Evolutionary conservation across 805 yeast species (phyloP), one percentile per base, ranked within the genome.

Genomic region (Saccharomycopsis sp.): DNA sequence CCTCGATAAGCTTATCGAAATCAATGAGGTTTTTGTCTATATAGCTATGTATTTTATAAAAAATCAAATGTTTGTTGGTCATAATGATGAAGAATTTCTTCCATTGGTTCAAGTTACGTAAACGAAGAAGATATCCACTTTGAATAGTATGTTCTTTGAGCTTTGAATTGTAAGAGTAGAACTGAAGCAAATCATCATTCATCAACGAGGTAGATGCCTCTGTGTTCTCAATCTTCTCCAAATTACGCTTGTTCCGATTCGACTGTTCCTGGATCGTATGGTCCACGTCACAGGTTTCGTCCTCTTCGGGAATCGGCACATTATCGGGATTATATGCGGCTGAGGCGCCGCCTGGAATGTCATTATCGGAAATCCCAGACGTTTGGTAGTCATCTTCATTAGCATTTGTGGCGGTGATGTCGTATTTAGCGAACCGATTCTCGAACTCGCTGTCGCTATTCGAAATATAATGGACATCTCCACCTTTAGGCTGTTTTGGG

Each of bases 51-150:
- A 66, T 62, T 63, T 77, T 78, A 72, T 74, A 78, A 59, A 80
- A 73, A 55, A 72, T 66, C 35, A 81, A 57, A 24, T 69, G 67
- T 25, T 67, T 69, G 62, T 73, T 75, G 15, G 82, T 79, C 20
- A 80, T 65, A 1, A 76, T 71, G 14, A 78, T 69, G 63, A 74
- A 76, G 62, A 73, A 73, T 57, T 67, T 66, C 55, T 72, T 74
- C 84, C 84, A 80, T 62, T 79, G 82, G 63, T 74, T 77, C 64
- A 74, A 75, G 12, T 76, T 66, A 55, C 74, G 75, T 57, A 78
- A 70, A 12, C 80, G 66, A 44, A 72, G 63, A 14, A 80, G 62
- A 53, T 71, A 66, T 0, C 85, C 84, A 57, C 72, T 66, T 41
- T 73, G 76, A 15, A 81, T 68, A 0, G 70, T 64, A 42, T 72